Conservation (phyloP, 73 alveolate species). For the Tetrahymena malaccensis region DNA sequence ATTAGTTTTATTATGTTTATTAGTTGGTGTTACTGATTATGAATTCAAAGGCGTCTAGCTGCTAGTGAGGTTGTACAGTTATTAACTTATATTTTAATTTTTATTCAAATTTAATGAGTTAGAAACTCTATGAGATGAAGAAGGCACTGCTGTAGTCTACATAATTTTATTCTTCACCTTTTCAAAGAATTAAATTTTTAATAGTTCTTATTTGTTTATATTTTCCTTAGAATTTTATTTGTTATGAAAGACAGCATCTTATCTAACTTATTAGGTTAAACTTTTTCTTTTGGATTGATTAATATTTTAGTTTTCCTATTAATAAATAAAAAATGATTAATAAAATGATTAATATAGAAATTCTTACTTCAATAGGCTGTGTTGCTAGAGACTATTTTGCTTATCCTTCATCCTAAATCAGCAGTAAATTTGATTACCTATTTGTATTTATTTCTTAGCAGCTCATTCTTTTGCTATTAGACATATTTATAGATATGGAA, state of each 20-base stretch:
- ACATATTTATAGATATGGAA: neutral
- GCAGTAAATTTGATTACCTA: neutral
- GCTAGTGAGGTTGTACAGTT: neutral
- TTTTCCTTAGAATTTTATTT: neutral
- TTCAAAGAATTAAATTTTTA: neutral
- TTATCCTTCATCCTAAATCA: neutral
- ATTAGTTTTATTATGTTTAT: neutral
- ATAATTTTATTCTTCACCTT: neutral
- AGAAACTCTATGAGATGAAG: neutral
- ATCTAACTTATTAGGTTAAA: neutral
- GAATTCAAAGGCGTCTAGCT: neutral
- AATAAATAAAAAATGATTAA: too few species aligned
- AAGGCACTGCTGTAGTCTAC: neutral
- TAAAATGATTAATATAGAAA: neutral
- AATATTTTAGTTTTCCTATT: neutral
- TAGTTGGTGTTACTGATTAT: neutral
- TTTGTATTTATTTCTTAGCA: neutral
- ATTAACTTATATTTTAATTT: neutral
- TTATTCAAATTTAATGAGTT: neutral
- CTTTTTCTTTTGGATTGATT: neutral
- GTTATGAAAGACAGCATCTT: neutral
- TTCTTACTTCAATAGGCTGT: neutral
- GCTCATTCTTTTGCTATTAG: neutral
- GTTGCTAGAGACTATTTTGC: neutral
- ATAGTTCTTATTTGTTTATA: neutral